These are phyloP conservation scores for Galerina marginata DNA, from an alignment of 768 basidiomycete species.

Conservation along the genomic window DNA sequence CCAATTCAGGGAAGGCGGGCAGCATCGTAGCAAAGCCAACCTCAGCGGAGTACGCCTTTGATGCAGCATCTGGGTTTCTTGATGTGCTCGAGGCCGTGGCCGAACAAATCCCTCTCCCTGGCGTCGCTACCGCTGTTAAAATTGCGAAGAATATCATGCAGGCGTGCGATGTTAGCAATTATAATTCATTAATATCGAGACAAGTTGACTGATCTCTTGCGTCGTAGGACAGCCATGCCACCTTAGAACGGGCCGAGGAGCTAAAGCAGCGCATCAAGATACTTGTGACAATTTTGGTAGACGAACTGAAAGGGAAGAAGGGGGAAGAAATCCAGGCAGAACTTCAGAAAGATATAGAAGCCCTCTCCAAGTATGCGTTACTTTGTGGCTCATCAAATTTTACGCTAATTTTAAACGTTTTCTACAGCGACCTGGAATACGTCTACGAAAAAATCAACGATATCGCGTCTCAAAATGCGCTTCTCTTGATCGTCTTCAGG, in stretches of 20 bases:
- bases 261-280: background rate
- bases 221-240: background rate
- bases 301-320: background rate
- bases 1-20: too few relatives aligned
- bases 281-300: background rate
- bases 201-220: background rate
- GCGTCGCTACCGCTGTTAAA: background rate
- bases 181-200: too few relatives aligned
- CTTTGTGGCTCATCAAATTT: background rate
- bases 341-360: background rate
- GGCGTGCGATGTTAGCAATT: background rate
- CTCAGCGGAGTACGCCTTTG: background rate
- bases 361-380: background rate
- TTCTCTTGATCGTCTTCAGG: background rate
- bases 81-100: background rate
- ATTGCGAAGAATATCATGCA: background rate
- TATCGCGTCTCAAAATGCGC: background rate
- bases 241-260: background rate
- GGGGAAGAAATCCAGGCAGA: background rate
- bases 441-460: conserved; percentile 4
- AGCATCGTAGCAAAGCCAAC: background rate
- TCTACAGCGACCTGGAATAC: background rate
- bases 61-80: background rate
- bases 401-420: background rate
- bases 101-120: background rate